Base-by-base conservation (phyloP, 2,329 filamentous ascomycete species). In the Sporothrix humicola region DNA sequence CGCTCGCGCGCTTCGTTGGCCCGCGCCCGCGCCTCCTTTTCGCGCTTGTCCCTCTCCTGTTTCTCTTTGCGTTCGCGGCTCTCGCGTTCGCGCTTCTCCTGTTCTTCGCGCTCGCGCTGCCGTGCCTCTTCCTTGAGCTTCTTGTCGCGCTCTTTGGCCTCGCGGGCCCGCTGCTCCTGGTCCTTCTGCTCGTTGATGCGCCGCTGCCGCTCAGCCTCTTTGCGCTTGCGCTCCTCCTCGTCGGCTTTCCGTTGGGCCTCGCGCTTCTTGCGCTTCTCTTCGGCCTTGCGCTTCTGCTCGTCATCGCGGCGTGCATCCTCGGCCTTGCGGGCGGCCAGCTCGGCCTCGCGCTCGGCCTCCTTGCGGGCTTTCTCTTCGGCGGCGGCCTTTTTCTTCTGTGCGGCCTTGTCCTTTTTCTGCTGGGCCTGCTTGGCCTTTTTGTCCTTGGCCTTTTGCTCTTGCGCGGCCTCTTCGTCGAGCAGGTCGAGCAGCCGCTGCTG, bases 391-490 rank as follows among this genome's bases (percentile, higher is more conserved):
- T 95, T 97, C 84, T 97, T 95, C 79, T 94, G 90, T 26, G 91
- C 91, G 76, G 95, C 94, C 85, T 95, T 97, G 79, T 97, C 95
- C 82, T 97, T 98, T 81, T 93, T 93, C 86, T 96, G 97, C 81
- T 97, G 93, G 17, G 96, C 95, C 79, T 97, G 95, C 79, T 94
- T 94, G 66, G 94, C 93, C 82, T 95, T 97, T 84, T 98, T 98
- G 23, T 93, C 94, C 81, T 96, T 95, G 76, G 92, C 92, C 81
- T 95, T 89, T 70, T 91, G 89, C 75, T 93, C 91, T 69, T 91
- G 89, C 72, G 90, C 89, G 76, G 89, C 89, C 81, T 99, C 96
- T 80, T 97, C 93, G 77, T 95, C 91, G 2, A 98, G 86, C 81
- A 99, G 96, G 80, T 98, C 93, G 37, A 99, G 87, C 26, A 99